Conservation (phyloP, 257 asterid genomes). For the Thymus quinquecostatus region DNA sequence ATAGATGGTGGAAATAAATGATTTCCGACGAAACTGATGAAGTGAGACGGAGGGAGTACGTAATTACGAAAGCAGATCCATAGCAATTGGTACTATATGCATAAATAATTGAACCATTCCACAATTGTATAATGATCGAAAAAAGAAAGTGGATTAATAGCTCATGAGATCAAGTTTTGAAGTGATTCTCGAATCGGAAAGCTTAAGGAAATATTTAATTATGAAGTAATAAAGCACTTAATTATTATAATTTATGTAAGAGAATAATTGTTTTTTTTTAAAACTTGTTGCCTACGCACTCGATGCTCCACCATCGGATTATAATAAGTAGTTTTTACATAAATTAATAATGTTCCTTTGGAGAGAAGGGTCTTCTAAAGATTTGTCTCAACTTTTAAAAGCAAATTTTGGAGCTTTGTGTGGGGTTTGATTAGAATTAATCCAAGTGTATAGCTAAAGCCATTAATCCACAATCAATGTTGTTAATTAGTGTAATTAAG, state of each 20-base stretch:
- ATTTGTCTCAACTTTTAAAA: constrained; percentile 54
- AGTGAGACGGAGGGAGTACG: background rate
- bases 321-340: constrained; percentile 19
- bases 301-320: constrained; percentile 32
- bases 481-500: background rate
- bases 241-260: background rate
- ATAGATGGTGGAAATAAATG: background rate
- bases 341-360: constrained; percentile 43
- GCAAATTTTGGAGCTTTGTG: constrained; percentile 38
- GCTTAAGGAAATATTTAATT: constrained; percentile 30
- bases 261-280: background rate
- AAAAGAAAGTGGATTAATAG: background rate
- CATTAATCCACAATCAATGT: background rate
- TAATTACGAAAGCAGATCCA: constrained; percentile 11
- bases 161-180: background rate
- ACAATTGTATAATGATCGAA: constrained; percentile 1
- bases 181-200: constrained; percentile 37
- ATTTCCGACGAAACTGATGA: background rate
- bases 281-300: constrained; percentile 32
- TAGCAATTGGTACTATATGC: background rate
- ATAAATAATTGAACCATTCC: constrained; percentile 8
- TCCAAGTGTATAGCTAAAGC: constrained; percentile 4
- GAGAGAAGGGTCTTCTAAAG: constrained; percentile 38
- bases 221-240: constrained; percentile 14
- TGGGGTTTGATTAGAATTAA: constrained; percentile 30